Percentiles rank a stretch among this genome's conserved stretches.
Evolutionary conservation across 2,329 filamentous ascomycete species (phyloP).

Genomic region (Calcarisporium arbuscula): DNA sequence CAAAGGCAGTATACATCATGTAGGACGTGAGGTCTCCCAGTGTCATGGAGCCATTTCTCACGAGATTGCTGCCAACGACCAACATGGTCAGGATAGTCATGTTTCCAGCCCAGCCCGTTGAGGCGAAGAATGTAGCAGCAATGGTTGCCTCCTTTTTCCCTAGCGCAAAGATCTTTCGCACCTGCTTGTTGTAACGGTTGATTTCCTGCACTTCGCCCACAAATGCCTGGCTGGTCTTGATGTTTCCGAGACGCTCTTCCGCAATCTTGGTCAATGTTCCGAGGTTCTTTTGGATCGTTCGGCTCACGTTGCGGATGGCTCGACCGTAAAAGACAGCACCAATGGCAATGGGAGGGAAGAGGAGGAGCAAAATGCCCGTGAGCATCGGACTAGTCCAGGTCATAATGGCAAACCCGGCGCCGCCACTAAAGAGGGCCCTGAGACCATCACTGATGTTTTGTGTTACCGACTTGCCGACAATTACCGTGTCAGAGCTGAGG

Average conservation of each 20-base stretch:
- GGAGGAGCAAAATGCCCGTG: conserved; percentile 76
- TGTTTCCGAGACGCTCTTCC: conserved; percentile 94
- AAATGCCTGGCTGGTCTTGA: conserved; percentile 94
- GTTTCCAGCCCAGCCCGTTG: conserved; percentile 88
- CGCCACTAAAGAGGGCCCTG: conserved; percentile 80
- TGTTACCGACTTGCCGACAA: conserved; percentile 97
- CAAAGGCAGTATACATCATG: conserved; percentile 94
- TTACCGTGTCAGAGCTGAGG: conserved; percentile 91
- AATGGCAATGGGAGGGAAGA: conserved; percentile 86
- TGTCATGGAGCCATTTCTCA: conserved; percentile 77
- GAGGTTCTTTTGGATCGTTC: conserved; percentile 88
- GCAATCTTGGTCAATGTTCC: conserved; percentile 94
- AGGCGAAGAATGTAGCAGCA: conserved; percentile 81
- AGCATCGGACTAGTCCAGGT: conserved; percentile 90
- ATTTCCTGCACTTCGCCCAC: conserved; percentile 90
- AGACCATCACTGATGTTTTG: conserved; percentile 97
- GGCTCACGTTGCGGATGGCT: conserved; percentile 79
- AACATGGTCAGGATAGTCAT: conserved; percentile 91
- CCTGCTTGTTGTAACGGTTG: conserved; percentile 82
- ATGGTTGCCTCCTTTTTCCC: conserved; percentile 83
- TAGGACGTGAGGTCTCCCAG: conserved; percentile 93
- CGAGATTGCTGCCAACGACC: conserved; percentile 84
- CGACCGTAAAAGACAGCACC: conserved; percentile 90
- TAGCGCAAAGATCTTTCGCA: conserved; percentile 84
- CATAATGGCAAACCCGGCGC: conserved; percentile 87